A percentile compares a stretch with the other conserved stretches of the same genome.
phyloP scores from a whole-genome alignment of 768 basidiomycete genomes.

The Suillus bovinus region DNA sequence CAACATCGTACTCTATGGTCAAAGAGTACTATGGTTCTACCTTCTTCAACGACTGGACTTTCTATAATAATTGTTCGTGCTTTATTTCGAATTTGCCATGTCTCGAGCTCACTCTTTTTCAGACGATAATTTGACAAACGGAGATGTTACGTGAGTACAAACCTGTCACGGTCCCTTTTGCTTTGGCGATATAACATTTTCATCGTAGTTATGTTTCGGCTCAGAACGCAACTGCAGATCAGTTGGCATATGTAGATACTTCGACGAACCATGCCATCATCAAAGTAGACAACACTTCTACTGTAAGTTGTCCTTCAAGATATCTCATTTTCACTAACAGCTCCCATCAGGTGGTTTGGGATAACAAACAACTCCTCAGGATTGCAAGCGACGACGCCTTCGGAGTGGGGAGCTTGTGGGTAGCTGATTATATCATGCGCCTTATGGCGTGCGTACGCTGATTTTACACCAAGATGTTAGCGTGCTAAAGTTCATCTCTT shows the following conservation, averaged over 20 bases:
- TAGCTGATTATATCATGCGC: constrained; percentile 64
- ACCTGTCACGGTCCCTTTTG: neutral
- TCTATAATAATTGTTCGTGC: constrained; percentile 54
- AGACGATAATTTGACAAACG: constrained; percentile 74
- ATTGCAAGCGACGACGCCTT: constrained; percentile 57
- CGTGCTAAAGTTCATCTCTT: constrained; percentile 8
- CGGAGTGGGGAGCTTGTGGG: constrained; percentile 61
- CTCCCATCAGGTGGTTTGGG: constrained; percentile 31
- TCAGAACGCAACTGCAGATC: constrained; percentile 41
- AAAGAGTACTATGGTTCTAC: constrained; percentile 58
- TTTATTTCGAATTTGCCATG: constrained; percentile 3
- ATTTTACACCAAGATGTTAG: constrained; percentile 5
- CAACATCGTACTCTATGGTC: constrained; percentile 49
- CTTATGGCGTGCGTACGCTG: constrained; percentile 53
- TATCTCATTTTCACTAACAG: constrained; percentile 4
- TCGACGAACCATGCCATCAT: constrained; percentile 73
- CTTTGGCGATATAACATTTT: constrained; percentile 8
- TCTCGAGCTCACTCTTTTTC: constrained; percentile 1
- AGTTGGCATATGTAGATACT: constrained; percentile 63
- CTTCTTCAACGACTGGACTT: constrained; percentile 72
- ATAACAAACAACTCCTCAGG: constrained; percentile 65
- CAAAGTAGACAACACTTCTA: constrained; percentile 70
- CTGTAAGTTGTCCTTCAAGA: constrained; percentile 31
- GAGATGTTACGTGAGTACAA: constrained; percentile 50
- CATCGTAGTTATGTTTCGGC: constrained; percentile 47